A percentile compares a stretch with the other conserved stretches of the same genome.
Evolutionary conservation across 2,329 filamentous ascomycete species (phyloP).

Genomic region (Geosmithia flava): DNA sequence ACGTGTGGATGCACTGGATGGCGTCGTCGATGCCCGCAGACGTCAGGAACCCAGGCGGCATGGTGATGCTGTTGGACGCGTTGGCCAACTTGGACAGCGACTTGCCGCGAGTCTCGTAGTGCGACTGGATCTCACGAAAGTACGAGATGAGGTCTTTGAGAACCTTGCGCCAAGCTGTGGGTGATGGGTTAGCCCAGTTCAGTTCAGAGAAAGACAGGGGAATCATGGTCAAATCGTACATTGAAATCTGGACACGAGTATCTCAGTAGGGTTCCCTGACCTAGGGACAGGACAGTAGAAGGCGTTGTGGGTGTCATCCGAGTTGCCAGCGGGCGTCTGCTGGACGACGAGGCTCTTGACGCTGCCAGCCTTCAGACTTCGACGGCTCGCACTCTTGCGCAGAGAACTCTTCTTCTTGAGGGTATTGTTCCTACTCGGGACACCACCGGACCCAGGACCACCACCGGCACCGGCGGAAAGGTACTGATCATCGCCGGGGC

Average conservation of each 20-base stretch:
- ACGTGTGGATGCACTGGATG: constrained; percentile 64
- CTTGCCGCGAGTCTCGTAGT: constrained; percentile 80
- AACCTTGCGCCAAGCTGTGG: constrained; percentile 79
- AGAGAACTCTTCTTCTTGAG: constrained; percentile 82
- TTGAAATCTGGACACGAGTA: constrained; percentile 79
- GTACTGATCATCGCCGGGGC: constrained; percentile 28
- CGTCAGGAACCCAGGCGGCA: constrained; percentile 64
- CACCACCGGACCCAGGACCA: background rate
- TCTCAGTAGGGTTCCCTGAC: constrained; percentile 74
- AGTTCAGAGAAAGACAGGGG: background rate
- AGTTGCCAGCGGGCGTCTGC: constrained; percentile 45
- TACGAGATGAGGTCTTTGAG: constrained; percentile 90
- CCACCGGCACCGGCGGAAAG: background rate
- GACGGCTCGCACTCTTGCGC: constrained; percentile 67
- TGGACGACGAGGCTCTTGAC: constrained; percentile 70
- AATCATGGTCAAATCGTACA: constrained; percentile 37
- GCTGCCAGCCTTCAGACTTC: constrained; percentile 75
- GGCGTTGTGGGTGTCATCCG: constrained; percentile 62
- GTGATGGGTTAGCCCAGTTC: background rate
- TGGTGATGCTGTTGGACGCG: constrained; percentile 66
- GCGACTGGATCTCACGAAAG: constrained; percentile 81
- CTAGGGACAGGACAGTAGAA: constrained; percentile 88
- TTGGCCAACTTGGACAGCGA: constrained; percentile 72
- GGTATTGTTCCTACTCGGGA: constrained; percentile 49
- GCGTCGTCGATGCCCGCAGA: constrained; percentile 84